Evolutionary conservation across 2,329 filamentous ascomycete genomes (phyloP).

Genomic region (Fusarium kyushuense): DNA sequence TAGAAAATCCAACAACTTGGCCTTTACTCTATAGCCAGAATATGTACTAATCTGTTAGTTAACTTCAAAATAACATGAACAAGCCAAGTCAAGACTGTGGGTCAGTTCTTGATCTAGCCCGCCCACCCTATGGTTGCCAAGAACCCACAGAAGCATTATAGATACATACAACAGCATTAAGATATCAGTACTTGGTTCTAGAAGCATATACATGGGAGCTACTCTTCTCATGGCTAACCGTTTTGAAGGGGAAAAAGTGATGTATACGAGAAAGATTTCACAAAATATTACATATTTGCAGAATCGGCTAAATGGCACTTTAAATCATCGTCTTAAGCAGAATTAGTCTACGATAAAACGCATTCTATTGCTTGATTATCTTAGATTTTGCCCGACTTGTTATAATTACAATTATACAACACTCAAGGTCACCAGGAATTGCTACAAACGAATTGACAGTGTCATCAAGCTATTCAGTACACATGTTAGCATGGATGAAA

Average conservation of each 20-base stretch:
- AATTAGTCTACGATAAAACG: too few relatives aligned
- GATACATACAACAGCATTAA: background rate
- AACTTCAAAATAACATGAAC: background rate
- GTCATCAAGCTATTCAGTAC: constrained; percentile 20
- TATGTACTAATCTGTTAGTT: background rate
- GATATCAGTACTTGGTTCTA: background rate
- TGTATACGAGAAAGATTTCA: too few relatives aligned
- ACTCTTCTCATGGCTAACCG: too few relatives aligned
- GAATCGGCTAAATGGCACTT: too few relatives aligned
- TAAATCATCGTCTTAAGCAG: too few relatives aligned
- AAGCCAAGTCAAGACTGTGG: background rate
- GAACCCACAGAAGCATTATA: background rate
- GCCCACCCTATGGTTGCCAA: background rate
- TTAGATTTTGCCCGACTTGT: too few relatives aligned
- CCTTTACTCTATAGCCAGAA: background rate
- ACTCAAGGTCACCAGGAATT: constrained; percentile 28
- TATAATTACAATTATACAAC: too few relatives aligned
- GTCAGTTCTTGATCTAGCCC: background rate
- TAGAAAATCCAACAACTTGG: background rate
- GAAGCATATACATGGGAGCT: too few relatives aligned
- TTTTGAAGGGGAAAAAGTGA: too few relatives aligned
- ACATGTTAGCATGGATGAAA: background rate
- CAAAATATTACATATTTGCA: too few relatives aligned
- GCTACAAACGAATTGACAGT: constrained; percentile 16
- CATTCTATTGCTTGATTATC: too few relatives aligned